phyloP scores from a whole-genome alignment of 2,329 filamentous ascomycete genomes.

The Emmonsia crescens region DNA sequence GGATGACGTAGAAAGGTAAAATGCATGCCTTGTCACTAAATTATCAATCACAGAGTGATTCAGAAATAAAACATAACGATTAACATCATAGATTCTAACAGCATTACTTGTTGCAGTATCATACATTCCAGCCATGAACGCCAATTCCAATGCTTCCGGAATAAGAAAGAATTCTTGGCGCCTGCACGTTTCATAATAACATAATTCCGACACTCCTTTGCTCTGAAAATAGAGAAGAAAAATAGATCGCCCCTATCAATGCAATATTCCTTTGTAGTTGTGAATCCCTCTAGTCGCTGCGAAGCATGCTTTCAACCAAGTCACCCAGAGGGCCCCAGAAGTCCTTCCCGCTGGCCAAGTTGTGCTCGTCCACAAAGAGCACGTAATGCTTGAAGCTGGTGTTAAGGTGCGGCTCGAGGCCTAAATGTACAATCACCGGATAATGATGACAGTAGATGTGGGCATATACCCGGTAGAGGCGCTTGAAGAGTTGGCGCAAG shows the following conservation, averaged over 20 bases:
- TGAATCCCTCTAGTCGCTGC: constrained; percentile 58
- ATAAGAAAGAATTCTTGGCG: background rate
- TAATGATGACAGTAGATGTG: constrained; percentile 99
- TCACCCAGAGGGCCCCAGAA: constrained; percentile 96
- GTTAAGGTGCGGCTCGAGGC: constrained; percentile 92
- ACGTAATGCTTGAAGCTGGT: constrained; percentile 99
- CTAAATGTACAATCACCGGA: constrained; percentile 86
- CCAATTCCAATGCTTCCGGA: background rate
- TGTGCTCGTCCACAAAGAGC: constrained; percentile 95
- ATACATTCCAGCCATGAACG: background rate
- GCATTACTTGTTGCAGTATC: constrained; percentile 1
- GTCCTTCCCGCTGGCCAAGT: constrained; percentile 82
- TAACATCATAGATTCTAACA: constrained; percentile 1
- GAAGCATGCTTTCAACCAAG: constrained; percentile 93
- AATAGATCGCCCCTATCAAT: background rate
- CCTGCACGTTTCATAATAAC: background rate
- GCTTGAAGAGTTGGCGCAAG: constrained; percentile 94
- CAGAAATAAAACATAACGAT: background rate
- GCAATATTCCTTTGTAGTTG: background rate
- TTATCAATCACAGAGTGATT: background rate
- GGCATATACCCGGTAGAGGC: constrained; percentile 95
- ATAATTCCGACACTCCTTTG: background rate
- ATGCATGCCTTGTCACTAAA: background rate
- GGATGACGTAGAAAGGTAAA: background rate
- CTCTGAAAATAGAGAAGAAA: background rate